Base-by-base conservation (phyloP, 306 rosid genomes). In the Vigna hirtella region DNA sequence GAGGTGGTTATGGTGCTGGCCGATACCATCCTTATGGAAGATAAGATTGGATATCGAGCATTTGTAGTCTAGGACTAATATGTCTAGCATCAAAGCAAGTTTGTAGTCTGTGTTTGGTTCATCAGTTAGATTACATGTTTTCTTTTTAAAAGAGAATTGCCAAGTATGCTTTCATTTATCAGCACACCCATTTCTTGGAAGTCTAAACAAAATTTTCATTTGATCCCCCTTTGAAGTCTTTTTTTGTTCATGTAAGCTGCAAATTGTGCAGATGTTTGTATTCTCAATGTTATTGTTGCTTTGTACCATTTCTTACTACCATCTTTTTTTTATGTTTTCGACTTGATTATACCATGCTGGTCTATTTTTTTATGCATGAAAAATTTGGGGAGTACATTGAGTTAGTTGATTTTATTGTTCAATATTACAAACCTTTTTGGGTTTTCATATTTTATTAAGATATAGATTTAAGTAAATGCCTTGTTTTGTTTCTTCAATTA, bases 21-120 rank as follows among this genome's bases (percentile, higher is more conserved):
- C 92, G 98, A 49, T 94, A 92, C 61, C 98, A 94, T 86, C 98
- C 98, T 22, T 94, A 94, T 53, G 97, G 97, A 72, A 89, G 98
- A 81, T 94, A 81, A 77, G 49, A 66, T 78, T 45, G 53, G 70
- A 79, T 26, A 68, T 9, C 67, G 28, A 66, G 77, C 24, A 76
- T 72, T 70, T 65, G 62, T 74, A 85, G 81, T 62, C 74, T 81
- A 82, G 89, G 73, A 78, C 66, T 78, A n/a, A 53, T 83, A 66
- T 79, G 55, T 57, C 62, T 66, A 62, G 79, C 81, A 26, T 71
- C 82, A 49, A 80, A 66, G 53, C 42, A 43, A 56, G 78, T n/a
- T 42, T 83, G 67, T 73, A 70, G 64, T 49, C 64, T 82, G 76
- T 84, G 86, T 70, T 74, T 72, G 80, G 85, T 74, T 77, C 78